phyloP scores from a whole-genome alignment of 129 eudicot species.

The Solidago caesia region DNA sequence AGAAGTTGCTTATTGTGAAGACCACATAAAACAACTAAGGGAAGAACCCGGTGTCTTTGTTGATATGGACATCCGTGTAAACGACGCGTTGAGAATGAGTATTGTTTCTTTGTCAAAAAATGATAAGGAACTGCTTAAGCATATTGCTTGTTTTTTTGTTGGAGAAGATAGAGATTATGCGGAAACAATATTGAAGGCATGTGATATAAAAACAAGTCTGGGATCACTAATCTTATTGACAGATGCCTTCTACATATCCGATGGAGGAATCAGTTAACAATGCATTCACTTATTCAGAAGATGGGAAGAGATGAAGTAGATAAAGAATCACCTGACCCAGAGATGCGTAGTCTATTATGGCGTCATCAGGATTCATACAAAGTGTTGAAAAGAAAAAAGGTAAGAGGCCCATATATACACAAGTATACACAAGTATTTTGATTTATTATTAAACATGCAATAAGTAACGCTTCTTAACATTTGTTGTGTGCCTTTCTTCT shows the following conservation, averaged over 20 bases:
- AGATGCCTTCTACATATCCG: slow-evolving; percentile 3
- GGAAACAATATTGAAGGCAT: not conserved
- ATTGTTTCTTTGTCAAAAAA: not conserved
- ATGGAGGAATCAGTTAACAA: not conserved
- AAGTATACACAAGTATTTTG: not conserved
- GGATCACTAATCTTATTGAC: not conserved
- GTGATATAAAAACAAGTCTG: not conserved
- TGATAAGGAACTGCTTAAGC: not conserved
- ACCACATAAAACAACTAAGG: not conserved
- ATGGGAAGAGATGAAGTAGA: not conserved
- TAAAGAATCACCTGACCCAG: not conserved
- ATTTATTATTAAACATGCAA: not conserved
- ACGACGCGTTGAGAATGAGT: not conserved
- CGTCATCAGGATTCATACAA: not conserved
- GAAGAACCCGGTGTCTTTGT: not conserved
- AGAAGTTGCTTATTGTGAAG: not conserved
- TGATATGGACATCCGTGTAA: not conserved
- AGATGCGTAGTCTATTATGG: not conserved
- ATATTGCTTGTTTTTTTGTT: slow-evolving; percentile 1
- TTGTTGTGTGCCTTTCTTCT: not conserved
- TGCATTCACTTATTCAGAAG: not conserved
- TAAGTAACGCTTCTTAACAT: not conserved
- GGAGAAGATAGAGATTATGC: not conserved
- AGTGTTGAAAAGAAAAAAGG: not conserved
- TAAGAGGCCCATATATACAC: not conserved